phyloP scores from a whole-genome alignment of 2,329 filamentous ascomycete genomes.

The Byssoonygena ceratinophila region DNA sequence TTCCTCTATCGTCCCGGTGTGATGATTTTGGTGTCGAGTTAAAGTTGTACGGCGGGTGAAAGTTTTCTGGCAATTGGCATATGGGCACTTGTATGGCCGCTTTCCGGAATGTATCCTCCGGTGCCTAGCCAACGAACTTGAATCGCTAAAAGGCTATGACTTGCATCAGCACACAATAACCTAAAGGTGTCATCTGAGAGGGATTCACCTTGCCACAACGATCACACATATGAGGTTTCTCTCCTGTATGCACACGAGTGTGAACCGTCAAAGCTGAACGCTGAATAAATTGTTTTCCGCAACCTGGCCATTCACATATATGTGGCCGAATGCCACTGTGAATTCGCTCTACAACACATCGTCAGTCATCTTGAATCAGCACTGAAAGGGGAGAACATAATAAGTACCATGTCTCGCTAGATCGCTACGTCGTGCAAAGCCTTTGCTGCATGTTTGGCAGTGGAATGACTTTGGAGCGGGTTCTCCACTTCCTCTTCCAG shows the following conservation, averaged over 20 bases:
- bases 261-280: conserved; percentile 91
- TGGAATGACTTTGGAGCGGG: conserved; percentile 65
- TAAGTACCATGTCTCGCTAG: conserved; percentile 81
- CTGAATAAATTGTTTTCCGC: conserved; percentile 95
- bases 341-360: conserved; percentile 63
- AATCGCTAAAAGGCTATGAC: conserved; percentile 81
- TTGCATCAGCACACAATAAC: conserved; percentile 14
- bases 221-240: conserved; percentile 97
- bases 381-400: not conserved
- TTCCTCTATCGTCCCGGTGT: conserved; percentile 90
- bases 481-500: conserved; percentile 13
- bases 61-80: conserved; percentile 95
- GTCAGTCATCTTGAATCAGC: not conserved
- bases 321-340: conserved; percentile 86
- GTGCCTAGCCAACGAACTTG: conserved; percentile 84
- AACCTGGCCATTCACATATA: conserved; percentile 77
- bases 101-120: conserved; percentile 92
- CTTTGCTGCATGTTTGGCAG: conserved; percentile 81
- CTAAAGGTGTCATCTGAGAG: not conserved
- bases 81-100: conserved; percentile 93
- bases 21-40: conserved; percentile 90
- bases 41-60: conserved; percentile 93
- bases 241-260: conserved; percentile 87
- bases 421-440: conserved; percentile 87
- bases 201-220: conserved; percentile 77